Percentiles rank a stretch among this genome's conserved stretches.
Evolutionary conservation across 2,329 filamentous ascomycete genomes (phyloP).

Genomic region (Xylariaceae sp.): DNA sequence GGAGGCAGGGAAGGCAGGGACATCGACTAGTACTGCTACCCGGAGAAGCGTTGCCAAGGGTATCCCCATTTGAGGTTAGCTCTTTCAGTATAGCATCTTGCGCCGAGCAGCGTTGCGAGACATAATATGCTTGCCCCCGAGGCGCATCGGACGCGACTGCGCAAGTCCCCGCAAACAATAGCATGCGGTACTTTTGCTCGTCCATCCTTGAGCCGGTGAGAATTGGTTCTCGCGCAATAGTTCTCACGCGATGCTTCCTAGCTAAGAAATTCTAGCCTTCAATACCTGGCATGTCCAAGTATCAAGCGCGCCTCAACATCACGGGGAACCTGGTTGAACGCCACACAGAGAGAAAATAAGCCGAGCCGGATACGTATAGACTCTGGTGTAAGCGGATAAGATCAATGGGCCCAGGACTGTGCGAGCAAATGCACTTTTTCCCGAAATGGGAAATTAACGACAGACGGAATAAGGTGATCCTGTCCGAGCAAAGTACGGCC

Average conservation of each 20-base stretch:
- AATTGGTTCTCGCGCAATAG: slow-evolving; percentile 16
- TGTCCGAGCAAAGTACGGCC: slow-evolving; percentile 23
- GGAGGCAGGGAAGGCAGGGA: no score
- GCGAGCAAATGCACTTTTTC: slow-evolving; percentile 20
- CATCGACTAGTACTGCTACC: slow-evolving; percentile 10
- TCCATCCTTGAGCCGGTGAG: slow-evolving; percentile 17
- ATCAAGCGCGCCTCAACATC: slow-evolving; percentile 23
- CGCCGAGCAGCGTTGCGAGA: slow-evolving; percentile 21
- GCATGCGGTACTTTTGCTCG: slow-evolving; percentile 22
- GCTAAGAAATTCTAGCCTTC: slow-evolving; percentile 14
- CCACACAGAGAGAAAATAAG: background rate
- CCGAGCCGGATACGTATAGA: background rate
- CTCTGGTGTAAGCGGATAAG: slow-evolving; percentile 9
- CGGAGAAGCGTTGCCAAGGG: slow-evolving; percentile 3
- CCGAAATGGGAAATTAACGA: slow-evolving; percentile 22
- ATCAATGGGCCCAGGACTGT: slow-evolving; percentile 17
- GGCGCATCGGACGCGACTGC: slow-evolving; percentile 10
- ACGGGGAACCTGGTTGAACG: slow-evolving; percentile 18
- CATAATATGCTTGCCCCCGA: slow-evolving; percentile 18
- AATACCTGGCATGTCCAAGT: slow-evolving; percentile 15
- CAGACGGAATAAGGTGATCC: slow-evolving; percentile 21
- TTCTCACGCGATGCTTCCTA: slow-evolving; percentile 12
- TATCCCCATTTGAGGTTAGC: slow-evolving; percentile 6
- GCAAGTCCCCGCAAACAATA: slow-evolving; percentile 15
- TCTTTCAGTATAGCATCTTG: slow-evolving; percentile 1